Base-by-base conservation (phyloP, 2,329 filamentous ascomycete species). In the Penicillium sp. region DNA sequence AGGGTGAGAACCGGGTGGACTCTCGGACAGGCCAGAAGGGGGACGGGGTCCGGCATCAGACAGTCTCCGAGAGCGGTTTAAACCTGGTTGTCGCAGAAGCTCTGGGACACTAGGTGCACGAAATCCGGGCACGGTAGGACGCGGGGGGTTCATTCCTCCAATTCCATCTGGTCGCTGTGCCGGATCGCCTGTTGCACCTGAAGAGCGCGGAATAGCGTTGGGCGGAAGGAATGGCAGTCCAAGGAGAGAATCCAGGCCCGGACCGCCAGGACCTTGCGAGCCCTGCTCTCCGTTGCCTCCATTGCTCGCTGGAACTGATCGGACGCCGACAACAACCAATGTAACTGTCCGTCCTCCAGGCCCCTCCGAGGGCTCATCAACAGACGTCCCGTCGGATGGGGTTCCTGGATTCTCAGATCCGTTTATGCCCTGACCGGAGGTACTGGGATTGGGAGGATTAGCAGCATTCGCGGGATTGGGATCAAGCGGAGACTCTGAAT, bases 281-380 rank as follows among this genome's bases (percentile, higher is more conserved):
- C 69, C 70, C 40, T 77, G 75, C 46, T 76, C 75, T 42, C 66
- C 71, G 54, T 24, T 39, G 20, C 37, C 37, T 39, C 32, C 32
- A 9, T 73, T 75, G 24, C 72, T 73, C 18, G 81, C 77, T 28
- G 79, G 81, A 50, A 86, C 82, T 24, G 83, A 84, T 46, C 83
- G 75, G 47, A 87, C 85, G 46, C 84, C 84, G 35, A 87, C 83
- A 45, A 87, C 83, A 38, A 87, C 85, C 54, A 87, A 78, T 7
- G 84, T 84, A 33, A 86, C 81, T 68, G 83, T 84, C 20, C 83
- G 75, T 41, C 79, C 79, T 48, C 78, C 77, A 23, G 62, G 52
- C 46, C 72, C 72, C 32, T 73, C 72, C 39, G 69, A 50, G 54
- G 64, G 61, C 20, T 68, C 70, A 40, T 75, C 73, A 41, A 70